Base-by-base conservation (phyloP, 2,329 filamentous ascomycete species). In the Arthrinium phaeospermum region DNA sequence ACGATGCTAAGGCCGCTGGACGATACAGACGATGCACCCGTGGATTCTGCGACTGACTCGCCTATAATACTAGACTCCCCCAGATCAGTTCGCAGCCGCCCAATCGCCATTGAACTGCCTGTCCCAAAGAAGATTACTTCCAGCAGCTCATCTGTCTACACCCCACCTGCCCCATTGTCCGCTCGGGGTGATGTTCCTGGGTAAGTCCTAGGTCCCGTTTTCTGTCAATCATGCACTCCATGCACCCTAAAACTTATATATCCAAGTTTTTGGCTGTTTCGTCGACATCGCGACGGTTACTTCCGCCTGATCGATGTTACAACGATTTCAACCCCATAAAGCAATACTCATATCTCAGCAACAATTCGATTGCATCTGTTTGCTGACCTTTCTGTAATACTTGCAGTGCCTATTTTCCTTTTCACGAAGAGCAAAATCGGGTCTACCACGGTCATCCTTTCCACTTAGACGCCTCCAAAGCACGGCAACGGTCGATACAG, bases 121-220 rank as follows among this genome's bases (percentile, higher is more conserved):
- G 76, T 82, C 37, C 75, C 80, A 67, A 83, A 80, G 74, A 85
- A 83, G 72, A 76, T 83, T 73, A 84, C 46, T 8, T 49, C 68
- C 24, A 69, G 81, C 68, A 80, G 80, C 73, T 79, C 83, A 68
- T 81, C 83, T 68, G 78, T 81, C 67, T 82, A 82, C 76, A 87
- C 84, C 34, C 85, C 85, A 27, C 84, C 82, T 30, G 85, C 85
- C 74, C 86, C 85, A 74, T 80, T 91, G 30, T 90, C 89, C 37
- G 90, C 87, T 64, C 84, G 89, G 71, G 90, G 89, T 70, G 89
- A 91, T 79, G 77, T 89, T 69, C 85, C 84, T 78, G 89, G 89
- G 90, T 91, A 86, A 78, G 86, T 83, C 46, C 46, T 10, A 12
- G n/a, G 61, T 51, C 53, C 27, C 57, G 68, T 41, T 53, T 70